Base-by-base conservation (phyloP, 2,329 filamentous ascomycete genomes). In the Polytolypa hystricis region DNA sequence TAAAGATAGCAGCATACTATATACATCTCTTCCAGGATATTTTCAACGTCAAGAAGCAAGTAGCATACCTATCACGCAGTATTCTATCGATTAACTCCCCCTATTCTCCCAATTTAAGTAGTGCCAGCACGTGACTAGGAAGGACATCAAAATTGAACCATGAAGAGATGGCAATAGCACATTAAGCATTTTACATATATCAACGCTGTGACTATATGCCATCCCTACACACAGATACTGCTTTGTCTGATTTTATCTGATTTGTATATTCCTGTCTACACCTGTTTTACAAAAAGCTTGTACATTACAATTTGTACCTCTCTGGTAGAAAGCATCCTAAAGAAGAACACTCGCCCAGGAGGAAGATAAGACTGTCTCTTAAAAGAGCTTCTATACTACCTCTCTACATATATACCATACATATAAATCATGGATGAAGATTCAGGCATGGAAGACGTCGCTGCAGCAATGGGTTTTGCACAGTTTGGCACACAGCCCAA, bases 401-500 rank as follows among this genome's bases (percentile, higher is more conserved):
- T 25, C 7, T 25, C n/a, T 25, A 7, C 21, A 25, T 25, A 7
- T n/a, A 25, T 25, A n/a, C 7, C n/a, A 25, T n/a, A 7, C 21
- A 7, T 25, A 7, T n/a, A 25, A 25, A 7, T 25, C 21, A 25
- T n/a, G 7, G n/a, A 7, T 7, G 21, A 25, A 25, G 21, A 25
- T n/a, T n/a, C 21, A 7, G 12, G 12, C 8, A 30, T 14, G n/a
- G 25, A 30, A 23, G 18, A 34, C n/a, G 21, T 38, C 18, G 35
- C 28, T 30, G 29, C 35, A 25, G 35, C 16, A 14, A 31, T 38
- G 35, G 35, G 35, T 3, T 38, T 38, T 16, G 7, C 35, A 6
- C 4, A 20, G 11, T 38, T 38, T 38, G 35, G 35, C 12, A 37
- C 26, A 48, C 33, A 20, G 59, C 21, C 12, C 3, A 28, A 35